Conservation (phyloP, 2,329 filamentous ascomycete species). For the Alternaria ethzedia region DNA sequence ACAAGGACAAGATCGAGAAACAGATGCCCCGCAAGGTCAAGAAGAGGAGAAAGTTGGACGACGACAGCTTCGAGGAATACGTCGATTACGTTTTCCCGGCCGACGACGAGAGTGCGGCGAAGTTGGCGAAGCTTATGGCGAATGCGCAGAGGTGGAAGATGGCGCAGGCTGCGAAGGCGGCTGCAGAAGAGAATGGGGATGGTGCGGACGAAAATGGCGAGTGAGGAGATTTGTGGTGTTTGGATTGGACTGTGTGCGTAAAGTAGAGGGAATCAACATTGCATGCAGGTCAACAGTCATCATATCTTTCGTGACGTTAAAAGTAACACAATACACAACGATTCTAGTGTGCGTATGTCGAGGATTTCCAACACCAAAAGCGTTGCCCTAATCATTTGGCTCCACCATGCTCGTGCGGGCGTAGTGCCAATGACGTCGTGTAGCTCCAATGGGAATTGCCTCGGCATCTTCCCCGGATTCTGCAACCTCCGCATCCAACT, state of each 20-base stretch:
- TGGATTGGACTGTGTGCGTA: no score
- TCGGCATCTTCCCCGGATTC: slow-evolving; percentile 39
- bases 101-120: slow-evolving; percentile 85
- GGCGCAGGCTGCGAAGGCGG: slow-evolving; percentile 40
- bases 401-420: no score
- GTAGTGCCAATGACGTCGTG: neutral
- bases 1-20: slow-evolving; percentile 82
- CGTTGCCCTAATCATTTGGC: no score
- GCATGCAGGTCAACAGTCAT: no score
- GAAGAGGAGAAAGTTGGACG: slow-evolving; percentile 88
- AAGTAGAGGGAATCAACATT: no score
- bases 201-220: neutral
- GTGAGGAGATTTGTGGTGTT: no score
- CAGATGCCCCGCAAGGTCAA: slow-evolving; percentile 95
- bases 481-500: slow-evolving; percentile 26
- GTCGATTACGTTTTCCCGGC: slow-evolving; percentile 97
- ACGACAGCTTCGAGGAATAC: slow-evolving; percentile 95
- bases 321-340: no score
- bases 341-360: no score
- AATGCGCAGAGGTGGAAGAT: slow-evolving; percentile 91
- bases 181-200: slow-evolving; percentile 6
- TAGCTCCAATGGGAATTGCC: slow-evolving; percentile 11
- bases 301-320: no score
- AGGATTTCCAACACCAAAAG: no score
- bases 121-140: slow-evolving; percentile 81